phyloP scores from a whole-genome alignment of 2,329 filamentous ascomycete species.

The Trichoderma aggressivum region DNA sequence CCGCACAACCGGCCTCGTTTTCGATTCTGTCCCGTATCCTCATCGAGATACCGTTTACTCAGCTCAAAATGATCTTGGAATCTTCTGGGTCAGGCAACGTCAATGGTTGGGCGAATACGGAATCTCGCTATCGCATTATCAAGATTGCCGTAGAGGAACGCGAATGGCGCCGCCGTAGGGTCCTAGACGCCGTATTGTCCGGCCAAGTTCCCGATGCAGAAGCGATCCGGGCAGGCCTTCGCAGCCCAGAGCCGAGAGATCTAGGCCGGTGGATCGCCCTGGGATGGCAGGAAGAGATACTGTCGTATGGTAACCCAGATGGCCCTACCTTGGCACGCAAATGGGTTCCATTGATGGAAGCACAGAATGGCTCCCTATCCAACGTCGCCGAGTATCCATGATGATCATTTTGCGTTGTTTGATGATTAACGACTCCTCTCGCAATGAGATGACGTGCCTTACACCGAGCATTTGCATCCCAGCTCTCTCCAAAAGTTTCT shows the following conservation, averaged over 20 bases:
- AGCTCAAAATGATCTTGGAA: slow-evolving; percentile 64
- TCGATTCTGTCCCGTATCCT: slow-evolving; percentile 62
- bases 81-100: slow-evolving; percentile 50
- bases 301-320: slow-evolving; percentile 38
- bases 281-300: slow-evolving; percentile 48
- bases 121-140: slow-evolving; percentile 48
- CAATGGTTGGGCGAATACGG: slow-evolving; percentile 48
- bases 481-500: slow-evolving; percentile 20
- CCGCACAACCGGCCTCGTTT: slow-evolving; percentile 36
- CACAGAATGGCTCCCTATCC: slow-evolving; percentile 24
- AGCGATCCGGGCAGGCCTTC: slow-evolving; percentile 36
- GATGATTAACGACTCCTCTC: slow-evolving; percentile 23
- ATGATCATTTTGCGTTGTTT: slow-evolving; percentile 11
- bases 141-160: slow-evolving; percentile 53
- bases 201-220: slow-evolving; percentile 36
- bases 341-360: slow-evolving; percentile 40
- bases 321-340: slow-evolving; percentile 42
- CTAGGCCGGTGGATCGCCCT: slow-evolving; percentile 45
- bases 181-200: slow-evolving; percentile 41
- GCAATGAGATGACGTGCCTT: slow-evolving; percentile 21
- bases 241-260: slow-evolving; percentile 38
- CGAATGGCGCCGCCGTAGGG: slow-evolving; percentile 51
- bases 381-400: slow-evolving; percentile 35
- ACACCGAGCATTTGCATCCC: slow-evolving; percentile 23
- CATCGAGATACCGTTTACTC: slow-evolving; percentile 65